Evolutionary conservation across 352 stramenopile genomes (phyloP), one percentile per base, ranked within the genome.

Genomic region (Phytophthora ohioensis): DNA sequence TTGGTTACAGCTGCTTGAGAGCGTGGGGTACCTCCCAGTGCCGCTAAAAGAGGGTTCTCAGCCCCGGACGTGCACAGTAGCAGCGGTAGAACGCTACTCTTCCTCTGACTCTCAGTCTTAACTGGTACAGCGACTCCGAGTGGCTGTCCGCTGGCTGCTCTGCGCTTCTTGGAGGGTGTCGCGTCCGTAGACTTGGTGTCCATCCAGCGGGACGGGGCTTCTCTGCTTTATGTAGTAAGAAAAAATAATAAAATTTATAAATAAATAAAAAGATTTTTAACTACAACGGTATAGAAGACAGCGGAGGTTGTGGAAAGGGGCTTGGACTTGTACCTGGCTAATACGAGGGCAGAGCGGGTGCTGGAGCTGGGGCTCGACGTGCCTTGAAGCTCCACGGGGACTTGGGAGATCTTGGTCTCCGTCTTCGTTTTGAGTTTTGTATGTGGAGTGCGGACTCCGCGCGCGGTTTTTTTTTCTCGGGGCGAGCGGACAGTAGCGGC

Each of bases 21-120:
- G 35, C 81, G 76, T 34, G 82, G 84, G 7, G 86, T 92, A 35
- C 84, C 82, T 35, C 86, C 86, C 15, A 93, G 51, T 11, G 84
- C 86, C 4, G 72, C 73, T 10, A 93, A 71, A 41, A 92, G 78
- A 49, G 84, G 86, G 61, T 93, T 93, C 46, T 93, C 79, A 4
- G 43, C 61, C 49, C 31, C 66, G 11, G 65, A 47, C 5, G 65
- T 35, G n/a, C 73, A 75, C 30, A 77, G 57, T 30, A 81, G 64
- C 43, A 72, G 54, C 30, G 65, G 68, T 1, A 73, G 51, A 31
- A 58, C 55, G 17, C 38, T 42, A 21, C 61, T 67, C 21, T 66
- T 69, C 34, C 57, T 57, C 32, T 55, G 46, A 39, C 43, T 49
- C 54, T 56, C 62, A 10, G 56, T 62, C 47, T 59, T 53, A 41